Evolutionary conservation across 1,284 basidiomycete species (phyloP), one percentile per base, ranked within the genome.

Genomic region (Apiotrichum sp.): DNA sequence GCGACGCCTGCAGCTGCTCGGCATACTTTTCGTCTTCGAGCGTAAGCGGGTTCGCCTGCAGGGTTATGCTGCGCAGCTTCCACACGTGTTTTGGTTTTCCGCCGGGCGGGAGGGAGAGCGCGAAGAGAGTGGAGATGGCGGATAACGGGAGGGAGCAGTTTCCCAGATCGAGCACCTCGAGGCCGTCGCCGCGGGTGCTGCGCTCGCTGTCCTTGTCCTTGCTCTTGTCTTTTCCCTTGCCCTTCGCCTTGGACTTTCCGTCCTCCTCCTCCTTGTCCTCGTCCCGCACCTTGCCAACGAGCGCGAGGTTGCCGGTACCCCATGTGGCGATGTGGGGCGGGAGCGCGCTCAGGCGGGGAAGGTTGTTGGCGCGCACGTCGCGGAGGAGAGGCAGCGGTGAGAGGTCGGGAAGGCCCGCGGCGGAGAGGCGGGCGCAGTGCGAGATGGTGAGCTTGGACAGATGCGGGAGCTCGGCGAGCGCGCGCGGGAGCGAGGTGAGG

Each of bases 361-460:
- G 62, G 55, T 73, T 71, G 63, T 73, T 72, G 62, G 73, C 70
- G 51, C 69, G 69, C 35, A 73, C 65, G 51, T 75, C 73, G 16
- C 71, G 63, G 1, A 75, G 66, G n/a, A 73, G 52, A 1, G 73
- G 71, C 13, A 75, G 62, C 0, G 59, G 2, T 31, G 72, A 58
- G 36, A 76, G 58, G 54, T 73, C 67, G 5, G 71, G 70, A 9
- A 75, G 55, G 1, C 62, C 61, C 1, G 57, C n/a, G 8, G 65
- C 53, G 8, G 66, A 55, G 3, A 75, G 56, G 13, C 60, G 59
- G 8, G 73, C 68, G 49, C 71, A 75, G 57, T 75, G 73, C 4
- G 69, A 72, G 57, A 72, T 67, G 1, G 73, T 70, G 54, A 75
- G 57, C 56, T 75, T 75, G 45, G 70, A 60, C 36, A 75, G 68